Evolutionary conservation across 73 alveolate species (phyloP).

Genomic region (Paramecium bursaria): DNA sequence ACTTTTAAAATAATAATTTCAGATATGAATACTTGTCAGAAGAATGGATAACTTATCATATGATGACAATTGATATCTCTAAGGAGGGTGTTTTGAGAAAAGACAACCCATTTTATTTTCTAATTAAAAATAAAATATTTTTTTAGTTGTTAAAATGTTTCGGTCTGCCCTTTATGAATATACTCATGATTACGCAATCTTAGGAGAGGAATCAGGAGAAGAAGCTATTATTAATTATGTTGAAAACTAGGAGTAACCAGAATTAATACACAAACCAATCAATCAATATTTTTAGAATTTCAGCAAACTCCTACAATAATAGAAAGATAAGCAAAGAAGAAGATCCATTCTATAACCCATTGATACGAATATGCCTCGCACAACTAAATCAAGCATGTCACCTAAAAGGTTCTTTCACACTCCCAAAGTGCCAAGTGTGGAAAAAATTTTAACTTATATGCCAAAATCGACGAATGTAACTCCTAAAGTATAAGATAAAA

Average conservation of each 20-base stretch:
- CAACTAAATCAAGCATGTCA: background rate
- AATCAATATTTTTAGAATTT: constrained; percentile 36
- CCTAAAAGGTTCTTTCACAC: constrained; percentile 1
- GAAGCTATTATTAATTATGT: background rate
- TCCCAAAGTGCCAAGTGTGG: constrained; percentile 38
- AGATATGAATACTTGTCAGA: too few relatives aligned
- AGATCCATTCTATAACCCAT: background rate
- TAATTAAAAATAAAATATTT: too few relatives aligned
- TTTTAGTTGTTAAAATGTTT: too few relatives aligned
- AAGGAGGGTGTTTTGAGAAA: too few relatives aligned
- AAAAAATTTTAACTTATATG: constrained; percentile 21
- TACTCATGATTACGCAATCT: background rate
- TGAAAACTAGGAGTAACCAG: background rate
- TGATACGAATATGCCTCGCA: background rate
- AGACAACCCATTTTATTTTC: too few relatives aligned
- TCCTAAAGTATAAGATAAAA: background rate
- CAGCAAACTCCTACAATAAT: constrained; percentile 1
- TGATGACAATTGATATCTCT: too few relatives aligned
- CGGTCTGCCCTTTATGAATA: too few relatives aligned
- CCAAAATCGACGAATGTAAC: background rate
- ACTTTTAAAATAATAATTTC: too few relatives aligned
- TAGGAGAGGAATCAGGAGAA: background rate
- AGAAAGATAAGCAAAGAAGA: constrained; percentile 28
- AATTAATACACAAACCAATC: background rate
- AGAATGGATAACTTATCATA: too few relatives aligned